Evolutionary conservation across 208 protist species (phyloP), one percentile per base, ranked within the genome.

Genomic region (Acanthamoeba comandoni): DNA sequence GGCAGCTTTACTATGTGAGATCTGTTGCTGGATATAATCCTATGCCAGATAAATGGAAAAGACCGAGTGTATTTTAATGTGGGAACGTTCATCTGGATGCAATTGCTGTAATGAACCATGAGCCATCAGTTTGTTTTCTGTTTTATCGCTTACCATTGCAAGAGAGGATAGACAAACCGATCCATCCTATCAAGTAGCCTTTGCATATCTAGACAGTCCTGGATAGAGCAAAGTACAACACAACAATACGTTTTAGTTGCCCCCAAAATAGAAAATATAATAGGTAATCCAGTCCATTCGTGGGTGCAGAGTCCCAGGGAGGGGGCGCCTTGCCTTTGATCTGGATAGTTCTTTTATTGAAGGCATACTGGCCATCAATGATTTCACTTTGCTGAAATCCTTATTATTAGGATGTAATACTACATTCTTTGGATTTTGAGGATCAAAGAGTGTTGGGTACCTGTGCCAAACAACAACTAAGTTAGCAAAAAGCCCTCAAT

Each of bases 1-100:
- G 15, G 29, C 9, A 95, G 64, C 70, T 92, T 77, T 43, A 94
- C 70, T 8, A 95, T 22, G 31, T 94, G 92, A 8, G 84, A 94
- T 15, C 91, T 57, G 71, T 91, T 85, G 48, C 70, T 39, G 12
- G 75, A 31, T 15, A 91, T 12, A 43, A 85, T 85, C n/a, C n/a
- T n/a, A n/a, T n/a, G n/a, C n/a, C n/a, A 12, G 26, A 19, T 65
- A 75, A n/a, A 22, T 19, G 65, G 22, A 73, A 71, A 71, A 71
- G 15, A 13, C 64, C 22, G 13, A 13, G 9, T n/a, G 64, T 39
- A 29, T 11, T 39, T 11, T 39, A 71, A 71, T n/a, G n/a, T 11
- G 64, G 35, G 15, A 24, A 71, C 9, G 22, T 71, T 11, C 64
- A 15, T 4, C 49, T 80, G 53, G 71, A 43, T 80, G 48, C 71